Conservation (phyloP, 2,329 filamentous ascomycete species). For the Colletotrichum cordylinicola region DNA sequence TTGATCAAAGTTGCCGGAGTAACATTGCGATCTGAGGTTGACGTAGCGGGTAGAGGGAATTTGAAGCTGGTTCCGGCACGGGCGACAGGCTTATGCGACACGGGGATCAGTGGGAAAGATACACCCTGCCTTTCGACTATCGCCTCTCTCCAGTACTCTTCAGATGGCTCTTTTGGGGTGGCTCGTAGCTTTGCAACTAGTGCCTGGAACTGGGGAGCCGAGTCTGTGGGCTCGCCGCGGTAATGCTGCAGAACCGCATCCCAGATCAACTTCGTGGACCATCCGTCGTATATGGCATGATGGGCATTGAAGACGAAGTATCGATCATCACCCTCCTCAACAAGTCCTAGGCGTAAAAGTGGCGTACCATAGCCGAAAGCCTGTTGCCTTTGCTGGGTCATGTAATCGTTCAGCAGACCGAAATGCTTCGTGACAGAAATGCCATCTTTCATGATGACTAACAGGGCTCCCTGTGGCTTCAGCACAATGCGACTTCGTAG, state of each 20-base stretch:
- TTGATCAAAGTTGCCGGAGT: slow-evolving; percentile 26
- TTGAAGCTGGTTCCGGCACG: not conserved
- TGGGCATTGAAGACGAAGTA: slow-evolving; percentile 24
- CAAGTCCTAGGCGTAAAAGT: slow-evolving; percentile 1
- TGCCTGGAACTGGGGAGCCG: not conserved
- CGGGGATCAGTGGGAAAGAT: not conserved
- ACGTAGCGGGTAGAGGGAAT: not conserved
- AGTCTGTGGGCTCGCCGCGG: not conserved
- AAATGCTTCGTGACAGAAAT: not conserved
- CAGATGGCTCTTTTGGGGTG: not conserved
- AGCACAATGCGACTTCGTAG: slow-evolving; percentile 25
- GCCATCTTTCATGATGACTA: not conserved
- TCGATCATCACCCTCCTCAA: not conserved
- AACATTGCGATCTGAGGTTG: not conserved
- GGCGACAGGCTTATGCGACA: not conserved
- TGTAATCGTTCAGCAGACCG: not conserved
- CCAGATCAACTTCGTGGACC: not conserved
- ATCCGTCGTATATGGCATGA: slow-evolving; percentile 26
- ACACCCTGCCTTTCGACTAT: not conserved
- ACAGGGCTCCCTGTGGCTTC: not conserved
- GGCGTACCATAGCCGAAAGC: not conserved
- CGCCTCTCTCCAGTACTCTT: not conserved
- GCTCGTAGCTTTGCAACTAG: not conserved
- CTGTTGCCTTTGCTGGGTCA: not conserved
- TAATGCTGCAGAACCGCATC: not conserved